A percentile compares a stretch with the other conserved stretches of the same genome.
Conservation (phyloP, 179 eudicot species). For the Silene vulgaris region DNA sequence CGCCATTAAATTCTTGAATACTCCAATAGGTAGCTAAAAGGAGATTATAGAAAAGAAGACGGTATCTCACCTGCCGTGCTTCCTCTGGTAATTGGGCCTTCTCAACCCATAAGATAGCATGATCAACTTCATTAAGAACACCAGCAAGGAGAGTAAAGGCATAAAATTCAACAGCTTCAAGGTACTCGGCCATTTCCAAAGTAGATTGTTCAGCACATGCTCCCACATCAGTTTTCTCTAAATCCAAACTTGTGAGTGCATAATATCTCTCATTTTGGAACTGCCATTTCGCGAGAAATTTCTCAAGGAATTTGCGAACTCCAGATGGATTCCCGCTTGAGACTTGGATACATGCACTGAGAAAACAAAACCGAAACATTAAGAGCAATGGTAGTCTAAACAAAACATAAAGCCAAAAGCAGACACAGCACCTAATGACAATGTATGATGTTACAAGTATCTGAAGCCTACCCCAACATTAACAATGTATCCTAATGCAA, state of each 20-base stretch:
- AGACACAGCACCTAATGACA: neutral
- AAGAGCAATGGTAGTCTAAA: no score
- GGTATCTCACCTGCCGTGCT: slow-evolving; percentile 58
- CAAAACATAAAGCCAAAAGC: no score
- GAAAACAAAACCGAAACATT: slow-evolving; percentile 8
- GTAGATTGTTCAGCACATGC: slow-evolving; percentile 25
- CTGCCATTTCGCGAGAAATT: slow-evolving; percentile 64
- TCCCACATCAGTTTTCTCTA: slow-evolving; percentile 16
- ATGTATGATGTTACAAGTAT: no score
- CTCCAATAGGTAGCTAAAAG: neutral
- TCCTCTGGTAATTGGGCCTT: slow-evolving; percentile 73
- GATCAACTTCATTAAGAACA: slow-evolving; percentile 37
- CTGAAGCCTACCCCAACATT: no score
- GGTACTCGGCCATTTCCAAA: slow-evolving; percentile 53
- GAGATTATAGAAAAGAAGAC: neutral
- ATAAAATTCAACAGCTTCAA: slow-evolving; percentile 78
- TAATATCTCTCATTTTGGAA: slow-evolving; percentile 37
- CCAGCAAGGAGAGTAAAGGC: slow-evolving; percentile 50
- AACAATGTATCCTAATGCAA: no score
- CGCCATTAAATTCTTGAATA: neutral
- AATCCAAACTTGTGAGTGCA: slow-evolving; percentile 26
- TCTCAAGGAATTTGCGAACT: slow-evolving; percentile 59
- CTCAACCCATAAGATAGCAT: slow-evolving; percentile 77
- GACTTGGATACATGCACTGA: slow-evolving; percentile 72
- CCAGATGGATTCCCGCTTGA: slow-evolving; percentile 39